phyloP scores from a whole-genome alignment of 805 yeast genomes.

The Cyberlindnera saturnus region DNA sequence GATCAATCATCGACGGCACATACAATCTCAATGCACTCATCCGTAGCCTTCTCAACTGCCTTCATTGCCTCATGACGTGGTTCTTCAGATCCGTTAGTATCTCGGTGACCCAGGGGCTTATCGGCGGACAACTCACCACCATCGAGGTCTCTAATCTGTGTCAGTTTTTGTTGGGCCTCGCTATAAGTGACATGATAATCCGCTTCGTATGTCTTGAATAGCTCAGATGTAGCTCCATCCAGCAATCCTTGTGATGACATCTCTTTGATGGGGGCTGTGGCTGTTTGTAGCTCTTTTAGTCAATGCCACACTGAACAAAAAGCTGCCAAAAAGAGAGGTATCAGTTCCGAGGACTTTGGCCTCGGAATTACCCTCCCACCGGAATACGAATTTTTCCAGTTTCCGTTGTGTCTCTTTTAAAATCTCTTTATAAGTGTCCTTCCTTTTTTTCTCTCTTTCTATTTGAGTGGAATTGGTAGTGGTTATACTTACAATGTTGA shows the following conservation, averaged over 20 bases:
- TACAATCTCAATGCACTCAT: constrained; percentile 68
- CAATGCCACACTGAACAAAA: too few species aligned
- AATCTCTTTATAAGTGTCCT: too few species aligned
- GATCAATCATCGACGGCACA: constrained; percentile 10
- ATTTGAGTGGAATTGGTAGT: too few species aligned
- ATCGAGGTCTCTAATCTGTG: constrained; percentile 42
- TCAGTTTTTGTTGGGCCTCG: constrained; percentile 63
- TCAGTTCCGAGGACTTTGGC: too few species aligned
- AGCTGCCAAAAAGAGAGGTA: too few species aligned
- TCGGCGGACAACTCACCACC: constrained; percentile 31
- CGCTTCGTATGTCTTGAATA: constrained; percentile 29
- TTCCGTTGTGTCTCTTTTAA: too few species aligned
- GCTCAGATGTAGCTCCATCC: constrained; percentile 20
- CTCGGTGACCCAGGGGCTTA: constrained; percentile 1
- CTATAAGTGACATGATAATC: constrained; percentile 54
- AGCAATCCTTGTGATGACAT: constrained; percentile 23
- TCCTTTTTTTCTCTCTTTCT: too few species aligned
- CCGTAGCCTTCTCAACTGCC: constrained; percentile 62
- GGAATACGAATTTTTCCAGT: too few species aligned
- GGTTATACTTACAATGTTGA: constrained; percentile 4
- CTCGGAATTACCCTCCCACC: too few species aligned
- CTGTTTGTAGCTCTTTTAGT: too few species aligned
- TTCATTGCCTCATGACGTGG: constrained; percentile 49
- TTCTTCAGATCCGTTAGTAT: constrained; percentile 25
- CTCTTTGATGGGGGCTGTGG: not conserved